Evolutionary conservation across 2,329 filamentous ascomycete species (phyloP).

Genomic region (Didymosphaeria variabile): DNA sequence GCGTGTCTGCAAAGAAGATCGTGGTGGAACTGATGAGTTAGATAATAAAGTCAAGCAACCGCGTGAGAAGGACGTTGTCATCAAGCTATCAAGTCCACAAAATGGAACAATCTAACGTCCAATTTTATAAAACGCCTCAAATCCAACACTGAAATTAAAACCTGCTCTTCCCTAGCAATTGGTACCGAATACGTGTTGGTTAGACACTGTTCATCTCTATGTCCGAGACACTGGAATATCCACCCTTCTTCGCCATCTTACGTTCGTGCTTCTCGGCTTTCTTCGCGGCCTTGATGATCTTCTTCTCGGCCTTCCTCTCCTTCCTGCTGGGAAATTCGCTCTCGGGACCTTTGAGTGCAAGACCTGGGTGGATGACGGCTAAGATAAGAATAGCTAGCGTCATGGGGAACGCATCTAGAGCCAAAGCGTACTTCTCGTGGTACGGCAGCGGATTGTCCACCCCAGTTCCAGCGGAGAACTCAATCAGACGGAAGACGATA

Average conservation of each 20-base stretch:
- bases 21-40: constrained; percentile 21
- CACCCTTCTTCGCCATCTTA: constrained; percentile 19
- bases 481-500: constrained; percentile 68
- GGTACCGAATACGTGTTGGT: background rate
- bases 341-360: constrained; percentile 31
- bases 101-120: background rate
- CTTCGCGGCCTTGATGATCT: constrained; percentile 29
- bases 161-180: background rate
- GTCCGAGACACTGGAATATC: background rate
- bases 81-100: background rate
- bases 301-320: constrained; percentile 37
- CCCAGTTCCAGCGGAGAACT: constrained; percentile 61
- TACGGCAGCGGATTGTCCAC: constrained; percentile 56
- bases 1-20: constrained; percentile 27
- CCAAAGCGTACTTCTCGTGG: constrained; percentile 63
- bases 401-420: constrained; percentile 66
- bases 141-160: background rate
- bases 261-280: constrained; percentile 26
- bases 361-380: constrained; percentile 35
- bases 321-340: constrained; percentile 39
- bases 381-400: constrained; percentile 48
- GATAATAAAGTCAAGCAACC: background rate
- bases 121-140: background rate
- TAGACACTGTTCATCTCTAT: constrained; percentile 12
- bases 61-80: background rate